Evolutionary conservation across 495 filamentous ascomycete species (phyloP), one percentile per base, ranked within the genome.

Genomic region (Penicillium ucsense): DNA sequence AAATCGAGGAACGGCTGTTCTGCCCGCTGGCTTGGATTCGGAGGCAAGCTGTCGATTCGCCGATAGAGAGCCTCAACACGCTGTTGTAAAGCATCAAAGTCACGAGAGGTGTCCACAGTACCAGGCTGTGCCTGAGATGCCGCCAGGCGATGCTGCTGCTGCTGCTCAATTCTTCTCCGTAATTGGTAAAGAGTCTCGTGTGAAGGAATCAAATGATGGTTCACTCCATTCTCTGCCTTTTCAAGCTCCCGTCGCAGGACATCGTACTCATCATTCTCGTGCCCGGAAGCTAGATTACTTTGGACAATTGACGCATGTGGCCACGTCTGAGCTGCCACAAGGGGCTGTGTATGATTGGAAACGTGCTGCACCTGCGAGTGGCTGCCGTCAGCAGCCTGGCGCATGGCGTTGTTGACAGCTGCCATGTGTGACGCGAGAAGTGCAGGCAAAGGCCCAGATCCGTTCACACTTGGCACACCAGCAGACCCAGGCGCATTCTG

Each of bases 21-120:
- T 6, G 31, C 32, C 20, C 4, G 2, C 8, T 6, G 30, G 10
- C n/a, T 11, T 4, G 8, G 43, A 35, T 29, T 28, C 4, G 9
- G 0, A 10, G 43, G 4, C 0, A 45, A 27, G 4, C 12, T 5
- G 9, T 63, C 52, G 9, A 46, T 51, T 37, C 38, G 47, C 7
- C 32, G 38, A 35, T 43, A 43, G 12, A 49, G 27, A 32, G n/a
- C 31, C 12, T 11, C 50, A 51, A 45, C 42, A 46, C 29, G 47
- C 10, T 29, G 34, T 41, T 30, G 43, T n/a, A 36, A 12, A 28
- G 10, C 12, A 30, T 36, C 43, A 45, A 8, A 8, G 6, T 11
- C 20, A 9, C 34, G 31, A 7, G 35, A 27, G 29, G 32, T 4
- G 4, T 20, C 20, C 20, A 20, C 20, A 20, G 20, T 20, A 20